Base-by-base conservation (phyloP, 306 rosid genomes). In the Abrus precatorius region DNA sequence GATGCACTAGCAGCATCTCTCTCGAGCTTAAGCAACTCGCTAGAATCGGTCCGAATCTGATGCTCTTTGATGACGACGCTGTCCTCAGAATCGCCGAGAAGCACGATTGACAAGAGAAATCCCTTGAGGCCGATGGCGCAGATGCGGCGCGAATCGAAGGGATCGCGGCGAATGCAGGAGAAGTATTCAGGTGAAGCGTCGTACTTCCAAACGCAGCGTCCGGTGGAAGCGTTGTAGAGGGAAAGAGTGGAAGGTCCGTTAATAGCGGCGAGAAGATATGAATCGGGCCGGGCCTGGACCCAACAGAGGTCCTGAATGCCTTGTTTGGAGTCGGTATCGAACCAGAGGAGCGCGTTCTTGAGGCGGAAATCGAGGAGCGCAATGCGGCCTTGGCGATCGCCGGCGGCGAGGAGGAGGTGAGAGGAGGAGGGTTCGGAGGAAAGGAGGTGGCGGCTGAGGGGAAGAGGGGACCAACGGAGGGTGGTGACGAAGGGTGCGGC, bases 301-400 rank as follows among this genome's bases (percentile, higher is more conserved):
- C 99, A 96, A n/a, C 97, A 93, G 36, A 96, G 87, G 78, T 96
- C 99, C 84, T 96, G 98, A 48, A 96, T 60, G 7, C 91, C 97
- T 6, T 49, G 74, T 50, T 86, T 82, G 63, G 87, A 70, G 40
- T 89, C 93, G 8, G 99, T 85, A 0, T 93, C 93, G 41, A 96
- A 88, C 94, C 97, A 96, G 41, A 93, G 85, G 12, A 91, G 28
- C 0, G 97, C 89, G 1, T 93, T 76, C 63, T 84, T 78, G 43
- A 89, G 82, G 3, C 97, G 93, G 80, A 86, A 90, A 75, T 96
- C 98, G 36, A 96, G 80, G 29, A 96, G 86, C 1, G 91, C 97
- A 77, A 96, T 88, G 88, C 97, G 97, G 9, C 99, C 99, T 44
- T 90, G 97, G 52, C 92, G 96, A 50, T 96, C 99, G 0, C 72